Percentiles rank a stretch among this genome's conserved stretches.
These are phyloP conservation scores for Diplodia corticola DNA, from an alignment of 2,329 filamentous ascomycete genomes.

Conservation along the genomic window DNA sequence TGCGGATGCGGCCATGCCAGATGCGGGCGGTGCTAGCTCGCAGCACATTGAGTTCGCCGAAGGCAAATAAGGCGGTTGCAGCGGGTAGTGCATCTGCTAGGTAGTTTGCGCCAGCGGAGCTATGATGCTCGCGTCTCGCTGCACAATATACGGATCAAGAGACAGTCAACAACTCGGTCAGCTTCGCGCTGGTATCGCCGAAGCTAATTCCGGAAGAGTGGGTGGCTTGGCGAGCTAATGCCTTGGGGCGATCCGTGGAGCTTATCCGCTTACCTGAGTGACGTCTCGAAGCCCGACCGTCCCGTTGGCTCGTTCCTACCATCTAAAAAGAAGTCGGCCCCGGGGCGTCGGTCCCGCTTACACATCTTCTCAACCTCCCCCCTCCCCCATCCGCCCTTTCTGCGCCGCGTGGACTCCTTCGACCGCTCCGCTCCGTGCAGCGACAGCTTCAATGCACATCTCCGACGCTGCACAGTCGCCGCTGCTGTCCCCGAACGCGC, in stretches of 20 bases:
- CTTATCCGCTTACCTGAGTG: slow-evolving; percentile 18
- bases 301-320: slow-evolving; percentile 9
- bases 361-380: slow-evolving; percentile 8
- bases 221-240: slow-evolving; percentile 12
- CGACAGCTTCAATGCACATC: slow-evolving; percentile 36
- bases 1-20: slow-evolving; percentile 1
- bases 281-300: slow-evolving; percentile 17
- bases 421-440: background rate
- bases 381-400: background rate
- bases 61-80: background rate
- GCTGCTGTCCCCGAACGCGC: slow-evolving; percentile 32
- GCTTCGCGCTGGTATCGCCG: background rate
- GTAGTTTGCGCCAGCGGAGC: background rate
- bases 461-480: slow-evolving; percentile 34
- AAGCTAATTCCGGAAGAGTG: slow-evolving; percentile 1
- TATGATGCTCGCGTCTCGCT: background rate
- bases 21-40: background rate
- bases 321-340: slow-evolving; percentile 8
- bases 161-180: background rate
- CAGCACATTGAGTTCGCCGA: slow-evolving; percentile 23
- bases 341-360: slow-evolving; percentile 2
- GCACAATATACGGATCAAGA: background rate
- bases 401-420: slow-evolving; percentile 2
- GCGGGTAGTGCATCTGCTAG: background rate
- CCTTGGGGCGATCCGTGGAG: slow-evolving; percentile 14